Conservation (phyloP, 192 early-diverging fungal species). For the Coemansia sp. region DNA sequence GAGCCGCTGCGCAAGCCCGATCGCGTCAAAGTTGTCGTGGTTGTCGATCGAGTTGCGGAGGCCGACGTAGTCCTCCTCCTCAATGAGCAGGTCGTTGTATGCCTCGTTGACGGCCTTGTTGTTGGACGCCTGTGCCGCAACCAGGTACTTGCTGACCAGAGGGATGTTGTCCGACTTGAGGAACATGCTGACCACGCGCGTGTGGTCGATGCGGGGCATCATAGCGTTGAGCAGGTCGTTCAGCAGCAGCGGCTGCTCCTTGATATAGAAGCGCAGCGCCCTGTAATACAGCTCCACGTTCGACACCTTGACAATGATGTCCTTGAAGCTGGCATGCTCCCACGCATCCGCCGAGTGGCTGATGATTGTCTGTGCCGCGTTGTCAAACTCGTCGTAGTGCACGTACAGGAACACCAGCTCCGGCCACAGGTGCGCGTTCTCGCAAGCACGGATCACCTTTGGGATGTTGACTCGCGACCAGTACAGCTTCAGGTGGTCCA, state of each 20-base stretch:
- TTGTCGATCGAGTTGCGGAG: constrained; percentile 92
- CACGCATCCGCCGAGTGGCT: constrained; percentile 91
- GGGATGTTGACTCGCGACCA: constrained; percentile 98
- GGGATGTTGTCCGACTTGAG: constrained; percentile 97
- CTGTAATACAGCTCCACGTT: constrained; percentile 99
- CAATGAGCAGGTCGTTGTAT: constrained; percentile 94
- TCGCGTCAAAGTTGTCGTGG: constrained; percentile 93
- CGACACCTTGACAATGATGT: constrained; percentile 93
- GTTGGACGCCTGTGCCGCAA: constrained; percentile 92
- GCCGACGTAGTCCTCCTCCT: constrained; percentile 95
- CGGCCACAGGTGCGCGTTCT: constrained; percentile 91
- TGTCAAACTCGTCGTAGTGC: constrained; percentile 99
- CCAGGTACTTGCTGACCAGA: constrained; percentile 93
- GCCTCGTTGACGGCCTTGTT: constrained; percentile 94
- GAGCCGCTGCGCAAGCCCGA: constrained; percentile 84
- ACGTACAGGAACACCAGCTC: constrained; percentile 98
- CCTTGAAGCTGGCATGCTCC: constrained; percentile 97
- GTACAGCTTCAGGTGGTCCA: constrained; percentile 97
- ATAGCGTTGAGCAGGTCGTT: constrained; percentile 89
- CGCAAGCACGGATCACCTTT: constrained; percentile 95
- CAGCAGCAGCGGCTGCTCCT: constrained; percentile 91
- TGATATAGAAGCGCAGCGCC: constrained; percentile 92
- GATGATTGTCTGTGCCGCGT: constrained; percentile 95
- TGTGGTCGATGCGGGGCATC: constrained; percentile 92
- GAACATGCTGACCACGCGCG: constrained; percentile 96